Percentiles rank a stretch among this genome's conserved stretches.
phyloP scores from a whole-genome alignment of 1,284 basidiomycete genomes.

The Vanrija sp. region DNA sequence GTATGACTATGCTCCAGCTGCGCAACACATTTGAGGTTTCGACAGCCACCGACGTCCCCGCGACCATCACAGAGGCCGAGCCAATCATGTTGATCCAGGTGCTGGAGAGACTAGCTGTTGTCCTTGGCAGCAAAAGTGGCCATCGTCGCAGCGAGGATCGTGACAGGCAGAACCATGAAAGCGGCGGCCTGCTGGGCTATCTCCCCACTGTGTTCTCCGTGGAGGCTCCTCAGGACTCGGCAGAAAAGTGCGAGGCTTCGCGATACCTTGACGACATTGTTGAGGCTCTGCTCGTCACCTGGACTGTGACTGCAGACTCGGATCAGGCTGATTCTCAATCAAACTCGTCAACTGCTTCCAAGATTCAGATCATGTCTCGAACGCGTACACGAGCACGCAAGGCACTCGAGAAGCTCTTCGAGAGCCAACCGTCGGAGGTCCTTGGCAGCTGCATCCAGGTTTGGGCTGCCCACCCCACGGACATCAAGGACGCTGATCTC shows the following conservation, averaged over 20 bases:
- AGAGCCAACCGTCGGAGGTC: constrained; percentile 70
- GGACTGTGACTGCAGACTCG: constrained; percentile 26
- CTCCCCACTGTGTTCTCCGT: constrained; percentile 49
- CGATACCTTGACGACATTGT: constrained; percentile 38
- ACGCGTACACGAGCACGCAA: constrained; percentile 63
- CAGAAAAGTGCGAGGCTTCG: constrained; percentile 23
- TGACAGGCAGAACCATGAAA: constrained; percentile 51
- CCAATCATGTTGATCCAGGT: constrained; percentile 77
- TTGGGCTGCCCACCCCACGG: constrained; percentile 29
- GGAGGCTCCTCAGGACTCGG: constrained; percentile 31
- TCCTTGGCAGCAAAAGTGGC: constrained; percentile 48
- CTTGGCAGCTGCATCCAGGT: constrained; percentile 57
- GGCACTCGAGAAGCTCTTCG: constrained; percentile 82
- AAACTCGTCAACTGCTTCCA: constrained; percentile 2
- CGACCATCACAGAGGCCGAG: constrained; percentile 68
- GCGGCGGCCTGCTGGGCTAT: constrained; percentile 46
- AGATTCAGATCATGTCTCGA: constrained; percentile 41
- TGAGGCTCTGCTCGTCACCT: constrained; percentile 34
- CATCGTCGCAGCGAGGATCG: constrained; percentile 24
- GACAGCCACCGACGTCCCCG: constrained; percentile 39
- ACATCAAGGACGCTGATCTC: constrained; percentile 51
- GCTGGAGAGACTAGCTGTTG: constrained; percentile 70
- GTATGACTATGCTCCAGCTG: constrained; percentile 51
- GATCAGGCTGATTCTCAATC: background rate
- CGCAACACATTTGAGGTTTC: constrained; percentile 40